Evolutionary conservation across 2,329 filamentous ascomycete species (phyloP).

Genomic region (Huntiella moniliformis): DNA sequence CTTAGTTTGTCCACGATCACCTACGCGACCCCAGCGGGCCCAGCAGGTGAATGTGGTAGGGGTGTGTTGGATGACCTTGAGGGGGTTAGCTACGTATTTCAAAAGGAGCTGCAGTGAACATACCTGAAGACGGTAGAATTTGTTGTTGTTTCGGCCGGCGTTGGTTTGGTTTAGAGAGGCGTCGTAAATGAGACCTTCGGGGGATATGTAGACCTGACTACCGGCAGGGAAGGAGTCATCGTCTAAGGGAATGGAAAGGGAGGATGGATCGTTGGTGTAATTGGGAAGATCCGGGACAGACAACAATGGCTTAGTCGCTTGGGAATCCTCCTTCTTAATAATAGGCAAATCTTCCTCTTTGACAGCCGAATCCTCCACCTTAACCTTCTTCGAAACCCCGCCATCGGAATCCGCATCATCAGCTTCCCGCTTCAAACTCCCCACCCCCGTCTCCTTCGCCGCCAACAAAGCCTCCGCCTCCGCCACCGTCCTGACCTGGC

Average conservation of each 20-base stretch:
- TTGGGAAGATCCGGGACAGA: too few relatives aligned
- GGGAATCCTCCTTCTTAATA: slow-evolving; percentile 15
- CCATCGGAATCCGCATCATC: background rate
- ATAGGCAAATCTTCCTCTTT: background rate
- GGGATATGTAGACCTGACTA: slow-evolving; percentile 45
- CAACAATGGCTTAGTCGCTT: too few relatives aligned
- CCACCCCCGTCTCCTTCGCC: too few relatives aligned
- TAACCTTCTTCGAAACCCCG: background rate
- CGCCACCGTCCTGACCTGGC: background rate
- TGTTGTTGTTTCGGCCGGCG: slow-evolving; percentile 55
- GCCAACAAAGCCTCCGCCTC: background rate
- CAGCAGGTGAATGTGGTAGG: slow-evolving; percentile 22
- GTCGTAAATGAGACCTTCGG: slow-evolving; percentile 51
- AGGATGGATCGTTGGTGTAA: too few relatives aligned
- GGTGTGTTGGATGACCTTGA: too few relatives aligned
- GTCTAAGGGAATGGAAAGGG: slow-evolving; percentile 30
- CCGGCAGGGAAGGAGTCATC: slow-evolving; percentile 17
- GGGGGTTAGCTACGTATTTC: too few relatives aligned
- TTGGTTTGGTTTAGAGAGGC: slow-evolving; percentile 66
- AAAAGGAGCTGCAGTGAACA: background rate
- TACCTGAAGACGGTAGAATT: slow-evolving; percentile 57
- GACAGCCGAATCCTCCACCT: background rate
- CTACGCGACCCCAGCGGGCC: slow-evolving; percentile 69
- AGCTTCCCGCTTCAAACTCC: background rate
- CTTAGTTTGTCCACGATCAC: slow-evolving; percentile 33